Conservation (phyloP, 805 yeast species). For the Kuraishia floccosa region DNA sequence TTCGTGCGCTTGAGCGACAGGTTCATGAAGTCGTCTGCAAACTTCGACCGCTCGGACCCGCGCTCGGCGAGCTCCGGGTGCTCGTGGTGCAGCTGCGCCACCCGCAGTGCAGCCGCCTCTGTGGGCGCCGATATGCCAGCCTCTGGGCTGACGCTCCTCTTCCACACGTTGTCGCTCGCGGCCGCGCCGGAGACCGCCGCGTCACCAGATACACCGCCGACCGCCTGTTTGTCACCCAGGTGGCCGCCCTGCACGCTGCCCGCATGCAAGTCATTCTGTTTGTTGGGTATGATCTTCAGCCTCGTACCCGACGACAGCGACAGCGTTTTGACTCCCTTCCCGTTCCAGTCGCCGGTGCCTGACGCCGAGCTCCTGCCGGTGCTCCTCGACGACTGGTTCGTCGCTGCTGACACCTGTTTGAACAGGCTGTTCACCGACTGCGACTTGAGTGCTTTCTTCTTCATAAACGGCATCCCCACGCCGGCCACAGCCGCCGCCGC, state of each 20-base stretch:
- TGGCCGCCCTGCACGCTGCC: constrained; percentile 1
- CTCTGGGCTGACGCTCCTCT: constrained; percentile 1
- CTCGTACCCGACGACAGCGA: constrained; percentile 1
- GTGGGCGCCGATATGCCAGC: constrained; percentile 3
- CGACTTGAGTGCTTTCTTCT: constrained; percentile 12
- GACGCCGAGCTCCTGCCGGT: constrained; percentile 7
- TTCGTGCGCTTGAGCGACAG: constrained; percentile 4
- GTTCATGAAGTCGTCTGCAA: no score
- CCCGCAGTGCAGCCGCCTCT: constrained; percentile 3
- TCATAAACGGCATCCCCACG: no score
- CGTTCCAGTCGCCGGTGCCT: neutral
- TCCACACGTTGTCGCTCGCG: constrained; percentile 1
- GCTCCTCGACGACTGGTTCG: neutral
- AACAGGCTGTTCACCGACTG: constrained; percentile 15
- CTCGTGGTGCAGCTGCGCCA: neutral
- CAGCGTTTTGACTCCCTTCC: constrained; percentile 3
- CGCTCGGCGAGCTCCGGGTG: neutral
- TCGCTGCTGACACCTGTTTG: constrained; percentile 6
- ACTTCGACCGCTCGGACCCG: constrained; percentile 2
- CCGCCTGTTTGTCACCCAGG: no score
- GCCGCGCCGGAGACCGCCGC: no score
- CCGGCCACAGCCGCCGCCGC: no score
- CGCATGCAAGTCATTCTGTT: neutral
- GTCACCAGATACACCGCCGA: no score
- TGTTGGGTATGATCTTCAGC: neutral